Conservation (phyloP, 352 stramenopile species). For the Phytophthora pinifolia region DNA sequence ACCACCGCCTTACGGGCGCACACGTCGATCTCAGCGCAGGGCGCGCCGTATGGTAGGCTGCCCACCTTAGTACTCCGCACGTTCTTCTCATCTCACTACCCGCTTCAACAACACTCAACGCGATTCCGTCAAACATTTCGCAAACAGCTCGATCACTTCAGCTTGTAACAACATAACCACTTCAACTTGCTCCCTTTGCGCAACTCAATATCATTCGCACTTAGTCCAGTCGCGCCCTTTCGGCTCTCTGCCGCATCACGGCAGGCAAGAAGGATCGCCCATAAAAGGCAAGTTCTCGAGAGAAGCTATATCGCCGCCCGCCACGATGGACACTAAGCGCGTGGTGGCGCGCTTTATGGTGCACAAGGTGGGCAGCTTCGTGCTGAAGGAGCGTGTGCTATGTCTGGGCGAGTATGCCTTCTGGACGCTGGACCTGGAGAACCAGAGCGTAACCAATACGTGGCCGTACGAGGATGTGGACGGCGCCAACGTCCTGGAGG, state of each 20-base stretch:
- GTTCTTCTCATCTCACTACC: too few relatives aligned
- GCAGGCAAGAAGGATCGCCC: neutral
- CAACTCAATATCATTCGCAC: too few relatives aligned
- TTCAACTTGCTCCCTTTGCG: too few relatives aligned
- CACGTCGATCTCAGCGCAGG: too few relatives aligned
- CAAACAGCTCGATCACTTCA: too few relatives aligned
- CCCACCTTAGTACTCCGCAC: too few relatives aligned
- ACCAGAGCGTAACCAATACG: conserved; percentile 72
- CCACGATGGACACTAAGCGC: conserved; percentile 54
- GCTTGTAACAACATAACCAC: too few relatives aligned
- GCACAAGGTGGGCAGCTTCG: conserved; percentile 81
- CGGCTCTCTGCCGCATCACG: neutral
- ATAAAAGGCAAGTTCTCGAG: neutral
- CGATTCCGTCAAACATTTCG: too few relatives aligned
- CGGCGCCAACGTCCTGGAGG: conserved; percentile 53
- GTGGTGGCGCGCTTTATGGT: conserved; percentile 82
- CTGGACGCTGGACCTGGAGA: conserved; percentile 71
- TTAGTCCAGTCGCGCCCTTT: too few relatives aligned
- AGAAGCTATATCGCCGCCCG: neutral
- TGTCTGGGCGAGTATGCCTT: conserved; percentile 79
- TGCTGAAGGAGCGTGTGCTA: conserved; percentile 82
- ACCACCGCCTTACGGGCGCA: too few relatives aligned
- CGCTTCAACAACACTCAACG: too few relatives aligned
- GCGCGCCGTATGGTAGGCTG: too few relatives aligned
- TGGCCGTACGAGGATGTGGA: conserved; percentile 85